Base-by-base conservation (phyloP, 768 basidiomycete species). In the Tephrocybe sp. region DNA sequence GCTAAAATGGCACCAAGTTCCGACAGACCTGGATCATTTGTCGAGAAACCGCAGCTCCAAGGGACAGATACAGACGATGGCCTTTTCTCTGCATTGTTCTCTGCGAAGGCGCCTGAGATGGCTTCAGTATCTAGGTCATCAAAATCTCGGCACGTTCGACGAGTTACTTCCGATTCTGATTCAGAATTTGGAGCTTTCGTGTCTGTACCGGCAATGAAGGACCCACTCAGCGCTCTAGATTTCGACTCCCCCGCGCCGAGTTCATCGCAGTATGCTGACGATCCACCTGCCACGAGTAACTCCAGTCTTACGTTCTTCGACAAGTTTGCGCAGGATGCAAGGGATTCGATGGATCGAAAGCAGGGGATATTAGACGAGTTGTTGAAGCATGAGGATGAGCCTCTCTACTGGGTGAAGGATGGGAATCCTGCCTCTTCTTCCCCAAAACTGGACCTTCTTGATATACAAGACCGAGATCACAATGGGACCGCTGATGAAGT, bases 321-420 rank as follows among this genome's bases (percentile, higher is more conserved):
- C 50, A 69, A 71, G 40, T 85, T 89, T 49, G 75, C 76, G 3
- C 71, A 78, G 43, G 74, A 74, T 31, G 84, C 87, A 10, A 83
- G 74, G 59, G 67, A 68, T 0, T 77, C 82, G 9, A 72, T 77
- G 0, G 79, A 80, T 45, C 72, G 69, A 34, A 82, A 78, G 52
- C 74, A 73, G 49, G 72, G 67, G 19, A 68, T 89, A 5, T 68
- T 89, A 43, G 79, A 85, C 39, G 87, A 90, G 61, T 64, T 89
- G 32, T 62, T 89, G 33, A 58, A 74, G 52, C 80, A 85, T 52
- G 78, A 89, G 64, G 83, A 87, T 45, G 86, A 89, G 62, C 86
- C 86, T 1, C 63, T 88, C 57, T 85, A 83, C 61, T 85, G 82
- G 71, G 50, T 81, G 49, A 68, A 68, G 31, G 64, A 68, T 30